Evolutionary conservation across 208 protist species (phyloP).

Genomic region (Leishmania lainsoni): DNA sequence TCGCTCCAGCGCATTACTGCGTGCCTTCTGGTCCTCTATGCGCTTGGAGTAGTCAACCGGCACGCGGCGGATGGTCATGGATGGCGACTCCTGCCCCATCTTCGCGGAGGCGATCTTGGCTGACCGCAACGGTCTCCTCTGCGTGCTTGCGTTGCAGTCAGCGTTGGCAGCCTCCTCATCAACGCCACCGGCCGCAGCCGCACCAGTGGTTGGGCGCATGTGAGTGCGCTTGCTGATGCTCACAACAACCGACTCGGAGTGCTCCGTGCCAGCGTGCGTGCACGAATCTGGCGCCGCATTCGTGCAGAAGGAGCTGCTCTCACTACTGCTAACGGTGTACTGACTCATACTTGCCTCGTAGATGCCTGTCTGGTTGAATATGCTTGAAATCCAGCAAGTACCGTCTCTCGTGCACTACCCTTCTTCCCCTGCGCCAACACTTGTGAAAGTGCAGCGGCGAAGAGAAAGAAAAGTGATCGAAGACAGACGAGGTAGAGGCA

Average conservation of each 20-base stretch:
- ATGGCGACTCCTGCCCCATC: constrained; percentile 30
- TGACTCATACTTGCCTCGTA: constrained; percentile 16
- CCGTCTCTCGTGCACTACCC: not conserved
- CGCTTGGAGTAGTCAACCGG: constrained; percentile 49
- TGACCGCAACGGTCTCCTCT: constrained; percentile 2
- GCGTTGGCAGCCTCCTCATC: not conserved
- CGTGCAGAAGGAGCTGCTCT: constrained; percentile 37
- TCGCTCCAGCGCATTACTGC: constrained; percentile 55
- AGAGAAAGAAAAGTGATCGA: not conserved
- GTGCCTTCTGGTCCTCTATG: constrained; percentile 49
- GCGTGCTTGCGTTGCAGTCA: not conserved
- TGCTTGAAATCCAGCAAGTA: not conserved
- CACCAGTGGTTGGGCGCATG: not conserved
- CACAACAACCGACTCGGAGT: not conserved
- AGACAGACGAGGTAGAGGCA: not conserved
- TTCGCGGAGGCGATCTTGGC: constrained; percentile 8
- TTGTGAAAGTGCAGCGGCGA: not conserved
- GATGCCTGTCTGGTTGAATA: not conserved
- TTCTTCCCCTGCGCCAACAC: not conserved
- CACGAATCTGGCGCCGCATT: constrained; percentile 1
- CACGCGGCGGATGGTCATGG: constrained; percentile 50
- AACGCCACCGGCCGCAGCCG: not conserved
- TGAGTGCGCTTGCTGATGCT: constrained; percentile 7
- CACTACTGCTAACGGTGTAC: constrained; percentile 39
- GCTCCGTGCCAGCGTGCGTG: not conserved